These are phyloP conservation scores for Spinellus fusiger DNA, from an alignment of 192 early-diverging fungal genomes.

Conservation along the genomic window DNA sequence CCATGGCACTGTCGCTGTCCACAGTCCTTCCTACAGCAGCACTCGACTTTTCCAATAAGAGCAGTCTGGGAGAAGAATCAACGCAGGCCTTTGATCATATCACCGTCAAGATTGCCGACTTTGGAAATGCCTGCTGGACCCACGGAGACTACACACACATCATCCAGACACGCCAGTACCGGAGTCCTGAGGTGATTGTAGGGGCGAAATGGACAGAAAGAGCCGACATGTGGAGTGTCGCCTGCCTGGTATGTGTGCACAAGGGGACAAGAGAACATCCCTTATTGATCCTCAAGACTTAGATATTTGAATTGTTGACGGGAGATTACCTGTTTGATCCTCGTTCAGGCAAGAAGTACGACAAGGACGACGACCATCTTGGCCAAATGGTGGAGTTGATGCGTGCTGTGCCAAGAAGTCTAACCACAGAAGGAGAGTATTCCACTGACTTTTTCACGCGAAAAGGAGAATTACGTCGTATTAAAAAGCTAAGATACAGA, in stretches of 20 bases:
- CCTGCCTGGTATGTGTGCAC: slow-evolving; percentile 59
- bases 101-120: slow-evolving; percentile 88
- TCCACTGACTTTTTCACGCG: slow-evolving; percentile 82
- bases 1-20: background rate
- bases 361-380: slow-evolving; percentile 94
- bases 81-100: slow-evolving; percentile 30
- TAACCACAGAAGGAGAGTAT: slow-evolving; percentile 79
- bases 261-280: background rate
- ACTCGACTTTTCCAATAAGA: background rate
- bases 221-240: slow-evolving; percentile 90
- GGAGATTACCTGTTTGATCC: slow-evolving; percentile 96
- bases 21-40: background rate
- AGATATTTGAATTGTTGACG: slow-evolving; percentile 84
- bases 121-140: slow-evolving; percentile 95
- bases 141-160: slow-evolving; percentile 90
- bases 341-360: slow-evolving; percentile 71
- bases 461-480: slow-evolving; percentile 79
- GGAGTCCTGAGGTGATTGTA: slow-evolving; percentile 90
- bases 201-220: slow-evolving; percentile 78
- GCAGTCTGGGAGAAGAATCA: background rate
- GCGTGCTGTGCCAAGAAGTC: slow-evolving; percentile 70
- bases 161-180: slow-evolving; percentile 96
- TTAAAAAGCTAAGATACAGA: slow-evolving; percentile 80
- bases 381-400: slow-evolving; percentile 91
- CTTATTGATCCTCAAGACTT: background rate